These are phyloP conservation scores for Alternaria hordeiaustralica DNA, from an alignment of 2,329 filamentous ascomycete genomes.

Conservation along the genomic window DNA sequence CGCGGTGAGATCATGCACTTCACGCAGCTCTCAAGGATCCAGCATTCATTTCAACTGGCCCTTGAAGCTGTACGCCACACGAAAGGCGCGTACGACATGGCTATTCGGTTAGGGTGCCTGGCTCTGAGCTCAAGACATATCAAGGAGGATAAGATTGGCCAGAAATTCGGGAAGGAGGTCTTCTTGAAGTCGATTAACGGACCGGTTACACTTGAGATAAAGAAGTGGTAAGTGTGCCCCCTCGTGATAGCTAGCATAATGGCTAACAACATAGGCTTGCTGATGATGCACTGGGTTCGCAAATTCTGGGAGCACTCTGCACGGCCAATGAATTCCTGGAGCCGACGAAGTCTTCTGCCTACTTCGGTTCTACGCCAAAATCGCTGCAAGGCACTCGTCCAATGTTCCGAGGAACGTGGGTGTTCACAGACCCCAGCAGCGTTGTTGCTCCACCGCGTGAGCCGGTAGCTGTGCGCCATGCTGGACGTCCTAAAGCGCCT, in stretches of 20 bases:
- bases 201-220: constrained; percentile 16
- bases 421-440: constrained; percentile 35
- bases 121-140: constrained; percentile 25
- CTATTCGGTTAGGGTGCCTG: constrained; percentile 36
- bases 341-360: constrained; percentile 26
- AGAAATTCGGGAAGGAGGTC: constrained; percentile 12
- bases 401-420: constrained; percentile 36
- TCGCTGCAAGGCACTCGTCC: constrained; percentile 28
- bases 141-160: constrained; percentile 15
- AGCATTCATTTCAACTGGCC: constrained; percentile 19
- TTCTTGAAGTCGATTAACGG: constrained; percentile 25
- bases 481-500: constrained; percentile 13
- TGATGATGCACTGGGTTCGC: constrained; percentile 21
- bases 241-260: background rate
- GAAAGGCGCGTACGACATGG: constrained; percentile 36
- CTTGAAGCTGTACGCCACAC: constrained; percentile 33
- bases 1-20: constrained; percentile 20
- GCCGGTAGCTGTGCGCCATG: constrained; percentile 8
- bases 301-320: constrained; percentile 32
- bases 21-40: constrained; percentile 21
- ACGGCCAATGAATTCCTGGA: constrained; percentile 27
- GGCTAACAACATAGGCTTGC: constrained; percentile 26
- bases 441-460: background rate
- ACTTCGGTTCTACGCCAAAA: constrained; percentile 23
- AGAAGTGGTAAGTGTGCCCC: constrained; percentile 30